Conservation (phyloP, 73 alveolate genomes). For the Stentor roeselii region DNA sequence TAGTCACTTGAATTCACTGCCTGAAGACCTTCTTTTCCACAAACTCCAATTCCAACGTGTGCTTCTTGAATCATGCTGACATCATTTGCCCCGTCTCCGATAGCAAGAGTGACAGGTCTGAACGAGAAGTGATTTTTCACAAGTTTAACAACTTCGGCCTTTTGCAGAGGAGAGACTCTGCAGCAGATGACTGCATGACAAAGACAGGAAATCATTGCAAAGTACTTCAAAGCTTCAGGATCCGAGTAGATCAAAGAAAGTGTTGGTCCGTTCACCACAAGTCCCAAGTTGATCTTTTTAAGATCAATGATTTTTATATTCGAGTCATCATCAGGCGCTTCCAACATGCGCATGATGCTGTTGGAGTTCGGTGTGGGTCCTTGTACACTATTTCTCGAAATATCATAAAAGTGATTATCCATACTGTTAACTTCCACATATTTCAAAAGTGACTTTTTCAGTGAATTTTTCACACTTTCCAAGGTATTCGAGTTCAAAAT, state of each 20-base stretch:
- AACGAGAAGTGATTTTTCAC: constrained; percentile 48
- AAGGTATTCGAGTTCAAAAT: background rate
- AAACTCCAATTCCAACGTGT: constrained; percentile 63
- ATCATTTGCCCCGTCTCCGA: constrained; percentile 71
- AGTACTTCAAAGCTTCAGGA: background rate
- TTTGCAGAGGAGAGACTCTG: constrained; percentile 61
- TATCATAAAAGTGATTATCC: background rate
- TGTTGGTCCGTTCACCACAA: constrained; percentile 14
- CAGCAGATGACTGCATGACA: constrained; percentile 56
- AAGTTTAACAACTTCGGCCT: constrained; percentile 58
- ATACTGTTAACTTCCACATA: background rate
- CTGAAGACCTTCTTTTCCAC: constrained; percentile 59
- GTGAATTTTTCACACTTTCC: background rate
- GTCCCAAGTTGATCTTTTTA: constrained; percentile 10
- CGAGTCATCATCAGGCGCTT: background rate
- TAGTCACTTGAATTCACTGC: constrained; percentile 65
- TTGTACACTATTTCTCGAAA: background rate
- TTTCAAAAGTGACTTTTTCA: background rate
- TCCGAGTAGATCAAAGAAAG: background rate
- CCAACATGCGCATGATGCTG: background rate
- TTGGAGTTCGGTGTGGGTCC: background rate
- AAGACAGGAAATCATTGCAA: constrained; percentile 12
- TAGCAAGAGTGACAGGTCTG: constrained; percentile 57
- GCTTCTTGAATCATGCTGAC: constrained; percentile 70
- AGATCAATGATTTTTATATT: background rate